phyloP scores from a whole-genome alignment of 2,329 filamentous ascomycete genomes.

The Colletotrichum viniferum region DNA sequence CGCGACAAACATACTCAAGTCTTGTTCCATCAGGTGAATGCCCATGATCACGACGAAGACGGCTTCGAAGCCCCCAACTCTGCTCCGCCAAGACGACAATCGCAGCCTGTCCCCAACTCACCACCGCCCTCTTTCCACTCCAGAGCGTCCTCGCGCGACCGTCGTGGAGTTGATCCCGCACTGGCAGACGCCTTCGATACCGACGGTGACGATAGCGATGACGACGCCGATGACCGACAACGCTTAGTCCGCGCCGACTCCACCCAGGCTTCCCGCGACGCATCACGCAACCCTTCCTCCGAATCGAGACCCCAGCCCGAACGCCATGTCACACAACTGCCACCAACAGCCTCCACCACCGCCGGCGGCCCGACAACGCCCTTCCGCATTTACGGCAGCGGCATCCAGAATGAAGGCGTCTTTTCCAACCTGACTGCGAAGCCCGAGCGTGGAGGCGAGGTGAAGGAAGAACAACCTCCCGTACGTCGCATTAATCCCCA shows the following conservation, averaged over 20 bases:
- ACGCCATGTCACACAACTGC: conserved; percentile 23
- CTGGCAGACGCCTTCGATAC: conserved; percentile 92
- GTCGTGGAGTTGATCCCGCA: conserved; percentile 69
- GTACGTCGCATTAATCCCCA: conserved; percentile 59
- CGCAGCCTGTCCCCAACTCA: conserved; percentile 55
- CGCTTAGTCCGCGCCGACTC: conserved; percentile 77
- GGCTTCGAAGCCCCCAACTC: conserved; percentile 42
- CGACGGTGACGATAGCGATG: conserved; percentile 76
- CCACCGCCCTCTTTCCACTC: conserved; percentile 89
- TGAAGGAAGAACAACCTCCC: conserved; percentile 88
- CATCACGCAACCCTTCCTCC: conserved; percentile 20
- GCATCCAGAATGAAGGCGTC: conserved; percentile 87
- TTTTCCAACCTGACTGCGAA: conserved; percentile 95
- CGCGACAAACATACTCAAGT: conserved; percentile 13
- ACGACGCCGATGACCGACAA: conserved; percentile 82
- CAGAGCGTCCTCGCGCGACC: conserved; percentile 66
- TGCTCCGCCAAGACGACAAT: conserved; percentile 29
- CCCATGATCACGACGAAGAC: conserved; percentile 64
- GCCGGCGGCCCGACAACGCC: conserved; percentile 32
- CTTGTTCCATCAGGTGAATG: conserved; percentile 53
- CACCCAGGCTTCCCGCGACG: conserved; percentile 28
- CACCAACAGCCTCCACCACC: conserved; percentile 25
- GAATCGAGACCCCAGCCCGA: conserved; percentile 22
- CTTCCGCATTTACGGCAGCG: conserved; percentile 70
- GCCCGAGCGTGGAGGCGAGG: conserved; percentile 79